Evolutionary conservation across 2,329 filamentous ascomycete genomes (phyloP).

Genomic region (Pezizomycotina sp.): DNA sequence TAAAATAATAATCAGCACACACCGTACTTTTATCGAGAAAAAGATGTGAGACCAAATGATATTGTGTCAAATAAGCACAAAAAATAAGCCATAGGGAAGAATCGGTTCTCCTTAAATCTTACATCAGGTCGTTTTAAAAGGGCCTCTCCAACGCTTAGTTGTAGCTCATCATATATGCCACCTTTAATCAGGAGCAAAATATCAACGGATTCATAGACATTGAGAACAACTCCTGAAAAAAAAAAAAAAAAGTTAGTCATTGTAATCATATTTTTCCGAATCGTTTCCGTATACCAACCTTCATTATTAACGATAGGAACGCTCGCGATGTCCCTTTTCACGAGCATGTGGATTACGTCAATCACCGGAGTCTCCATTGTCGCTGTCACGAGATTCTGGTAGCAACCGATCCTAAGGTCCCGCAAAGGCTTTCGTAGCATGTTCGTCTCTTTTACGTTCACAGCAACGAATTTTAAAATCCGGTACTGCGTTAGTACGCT

Average conservation of each 20-base stretch:
- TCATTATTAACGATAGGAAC: constrained; percentile 79
- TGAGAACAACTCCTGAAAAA: constrained; percentile 51
- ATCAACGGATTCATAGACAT: constrained; percentile 95
- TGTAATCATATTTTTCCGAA: too few species aligned
- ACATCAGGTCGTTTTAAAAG: constrained; percentile 67
- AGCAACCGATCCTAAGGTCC: constrained; percentile 74
- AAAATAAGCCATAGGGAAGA: neutral
- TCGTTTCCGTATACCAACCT: too few species aligned
- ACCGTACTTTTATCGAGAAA: neutral
- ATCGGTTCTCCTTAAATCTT: constrained; percentile 26
- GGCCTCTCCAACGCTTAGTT: constrained; percentile 72
- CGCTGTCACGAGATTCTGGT: constrained; percentile 62
- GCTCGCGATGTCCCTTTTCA: constrained; percentile 82
- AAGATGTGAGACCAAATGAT: neutral
- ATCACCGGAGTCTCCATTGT: constrained; percentile 82
- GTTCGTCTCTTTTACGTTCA: constrained; percentile 81
- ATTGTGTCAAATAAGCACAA: neutral
- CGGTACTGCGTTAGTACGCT: constrained; percentile 97
- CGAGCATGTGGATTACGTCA: constrained; percentile 84
- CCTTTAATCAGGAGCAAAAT: constrained; percentile 93
- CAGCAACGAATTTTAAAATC: constrained; percentile 95
- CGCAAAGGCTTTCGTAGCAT: constrained; percentile 72
- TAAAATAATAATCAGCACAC: constrained; percentile 8
- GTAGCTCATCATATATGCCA: constrained; percentile 78
- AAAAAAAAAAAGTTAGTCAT: neutral